These are phyloP conservation scores for Fraxinus americana DNA, from an alignment of 257 asterid genomes.

Conservation along the genomic window DNA sequence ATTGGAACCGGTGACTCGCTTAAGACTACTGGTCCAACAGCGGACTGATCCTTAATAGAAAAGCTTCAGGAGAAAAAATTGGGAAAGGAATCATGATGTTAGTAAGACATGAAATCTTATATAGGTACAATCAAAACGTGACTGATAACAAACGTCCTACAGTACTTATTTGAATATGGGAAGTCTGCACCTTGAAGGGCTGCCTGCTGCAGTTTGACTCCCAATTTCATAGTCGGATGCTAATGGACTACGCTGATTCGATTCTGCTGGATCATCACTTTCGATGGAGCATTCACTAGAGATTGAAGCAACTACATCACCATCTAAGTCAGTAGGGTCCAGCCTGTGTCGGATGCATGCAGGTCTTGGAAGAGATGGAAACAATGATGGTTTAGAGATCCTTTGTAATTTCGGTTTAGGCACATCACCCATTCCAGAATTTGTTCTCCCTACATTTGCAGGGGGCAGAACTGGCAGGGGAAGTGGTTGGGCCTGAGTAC, in stretches of 20 bases:
- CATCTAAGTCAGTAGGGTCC: slow-evolving; percentile 75
- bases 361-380: slow-evolving; percentile 82
- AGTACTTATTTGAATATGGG: slow-evolving; percentile 24
- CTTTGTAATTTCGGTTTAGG: slow-evolving; percentile 59
- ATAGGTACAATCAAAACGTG: slow-evolving; percentile 14
- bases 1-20: slow-evolving; percentile 59
- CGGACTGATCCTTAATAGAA: slow-evolving; percentile 61
- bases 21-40: slow-evolving; percentile 51
- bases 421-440: slow-evolving; percentile 63
- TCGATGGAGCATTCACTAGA: slow-evolving; percentile 86
- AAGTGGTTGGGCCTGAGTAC: slow-evolving; percentile 84
- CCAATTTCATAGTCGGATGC: slow-evolving; percentile 79
- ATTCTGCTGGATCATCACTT: slow-evolving; percentile 80
- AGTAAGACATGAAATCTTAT: slow-evolving; percentile 22
- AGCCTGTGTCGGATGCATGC: slow-evolving; percentile 70
- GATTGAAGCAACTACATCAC: slow-evolving; percentile 65
- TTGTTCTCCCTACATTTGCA: slow-evolving; percentile 54
- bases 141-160: slow-evolving; percentile 1
- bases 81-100: slow-evolving; percentile 22
- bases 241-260: slow-evolving; percentile 72
- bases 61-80: slow-evolving; percentile 46
- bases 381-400: slow-evolving; percentile 60
- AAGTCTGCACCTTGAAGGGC: slow-evolving; percentile 71
- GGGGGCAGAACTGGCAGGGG: slow-evolving; percentile 74
- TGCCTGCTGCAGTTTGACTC: slow-evolving; percentile 71